Evolutionary conservation across 805 yeast species (phyloP), one percentile per base, ranked within the genome.

Genomic region (Barnettozyma pratensis): DNA sequence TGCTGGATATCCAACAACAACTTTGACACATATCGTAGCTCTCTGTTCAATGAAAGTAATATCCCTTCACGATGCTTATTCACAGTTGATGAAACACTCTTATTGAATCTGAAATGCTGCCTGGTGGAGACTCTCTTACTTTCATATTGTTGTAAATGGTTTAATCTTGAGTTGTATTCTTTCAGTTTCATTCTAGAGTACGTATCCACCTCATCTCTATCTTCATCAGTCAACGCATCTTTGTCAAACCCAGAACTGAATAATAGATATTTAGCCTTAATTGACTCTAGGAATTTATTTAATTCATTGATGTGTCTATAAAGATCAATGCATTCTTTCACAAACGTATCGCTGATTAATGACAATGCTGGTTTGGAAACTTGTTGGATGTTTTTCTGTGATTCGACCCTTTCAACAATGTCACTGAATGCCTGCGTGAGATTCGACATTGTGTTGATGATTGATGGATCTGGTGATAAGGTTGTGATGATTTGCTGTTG

Each of bases 191-290:
- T 56, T 48, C 79, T 72, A 39, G 79, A 69, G 49, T 79, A 80
- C 42, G 78, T 75, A 54, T 81, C 86, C 26, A 81, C 71, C 36
- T 72, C 70, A 51, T 79, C 79, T 55, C 80, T 77, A 37, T 80
- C 83, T 8, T 65, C 69, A 31, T 72, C 70, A 28, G 73, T 56
- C 61, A 78, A 67, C 47, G 45, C 44, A 45, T 61, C 41, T 45
- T 45, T 42, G 54, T 56, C 42, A 51, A 48, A 41, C 0, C 42
- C 27, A 7, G 37, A 41, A 25, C 54, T 55, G 6, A 56, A 51
- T 7, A 58, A 44, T 28, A 62, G 46, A 44, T 70, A 72, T 30
- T 59, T 54, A 0, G 64, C 51, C 35, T 59, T 61, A 4, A 68
- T 53, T 2, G 57, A 47, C 12, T 32, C 45, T 1, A 70, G 42